These are phyloP conservation scores for Colletotrichum sp. DNA, from an alignment of 2,329 filamentous ascomycete genomes.

Conservation along the genomic window DNA sequence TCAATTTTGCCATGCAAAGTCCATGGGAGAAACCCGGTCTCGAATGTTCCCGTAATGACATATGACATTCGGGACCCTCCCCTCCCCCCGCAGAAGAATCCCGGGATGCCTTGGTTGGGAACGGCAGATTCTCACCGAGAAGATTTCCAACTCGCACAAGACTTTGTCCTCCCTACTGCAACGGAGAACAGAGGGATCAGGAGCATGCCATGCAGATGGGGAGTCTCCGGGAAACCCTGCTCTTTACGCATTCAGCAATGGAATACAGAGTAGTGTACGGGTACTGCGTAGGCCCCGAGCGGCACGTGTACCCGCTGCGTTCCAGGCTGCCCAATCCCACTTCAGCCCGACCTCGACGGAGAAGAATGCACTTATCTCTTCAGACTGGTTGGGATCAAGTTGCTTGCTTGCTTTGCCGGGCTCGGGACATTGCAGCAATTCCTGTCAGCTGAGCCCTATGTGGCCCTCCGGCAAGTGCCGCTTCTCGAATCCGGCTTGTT, in stretches of 20 bases:
- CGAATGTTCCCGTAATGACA: neutral
- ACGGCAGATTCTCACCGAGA: neutral
- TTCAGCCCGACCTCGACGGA: neutral
- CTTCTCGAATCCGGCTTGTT: neutral
- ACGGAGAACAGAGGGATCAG: neutral
- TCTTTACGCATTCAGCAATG: neutral
- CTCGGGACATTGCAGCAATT: neutral
- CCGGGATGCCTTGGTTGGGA: neutral
- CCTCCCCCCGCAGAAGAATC: neutral
- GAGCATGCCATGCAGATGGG: neutral
- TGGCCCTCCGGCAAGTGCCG: neutral
- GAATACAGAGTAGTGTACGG: neutral
- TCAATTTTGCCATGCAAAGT: neutral
- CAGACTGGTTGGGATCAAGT: neutral
- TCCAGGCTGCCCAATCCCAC: neutral
- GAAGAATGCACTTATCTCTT: neutral
- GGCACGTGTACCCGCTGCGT: neutral
- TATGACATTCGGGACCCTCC: neutral
- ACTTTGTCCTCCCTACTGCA: neutral
- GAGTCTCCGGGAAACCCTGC: neutral
- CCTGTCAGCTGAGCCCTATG: neutral
- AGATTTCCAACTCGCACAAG: neutral
- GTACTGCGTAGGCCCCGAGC: neutral
- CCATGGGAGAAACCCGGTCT: neutral
- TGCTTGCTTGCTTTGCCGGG: neutral